Evolutionary conservation across 306 rosid species (phyloP), one percentile per base, ranked within the genome.

Genomic region (Rosa multiflora): DNA sequence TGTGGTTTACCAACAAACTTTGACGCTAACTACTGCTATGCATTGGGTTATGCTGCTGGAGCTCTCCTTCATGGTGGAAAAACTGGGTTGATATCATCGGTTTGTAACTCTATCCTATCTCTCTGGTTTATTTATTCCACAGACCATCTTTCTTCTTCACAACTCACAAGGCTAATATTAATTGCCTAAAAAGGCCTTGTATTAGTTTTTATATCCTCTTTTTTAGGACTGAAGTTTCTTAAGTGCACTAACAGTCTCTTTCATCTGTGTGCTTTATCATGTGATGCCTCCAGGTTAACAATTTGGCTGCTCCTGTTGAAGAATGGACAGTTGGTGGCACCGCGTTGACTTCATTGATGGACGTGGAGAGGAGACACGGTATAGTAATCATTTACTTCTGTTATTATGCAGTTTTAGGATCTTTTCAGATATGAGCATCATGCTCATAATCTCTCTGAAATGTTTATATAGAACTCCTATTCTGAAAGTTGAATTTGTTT

Each of bases 331-430:
- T 91, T 86, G 88, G 98, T 76, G 99, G 99, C 76, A 96, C 97
- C 15, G 94, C 98, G 75, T 91, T 96, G 79, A 93, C 96, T 74
- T 49, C 98, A 48, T 74, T 96, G 75, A 96, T 96, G 99, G 99
- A 96, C 10, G 98, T 93, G 62, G 99, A 96, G 90, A 88, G 99
- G 88, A 96, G 99, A 86, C 99, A 96, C 49, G 99, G 99, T 96
- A 86, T 43, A 23, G 55, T 55, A 42, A 74, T 72, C 43, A 63
- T 44, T 46, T 4, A 14, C 56, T 77, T 40, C 37, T 42, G 3
- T 66, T 44, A 7, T 42, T 64, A 12, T 43, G 35, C 35, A 49
- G 52, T 73, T 76, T 23, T 44, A 23, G 46, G 26, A 4, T 44
- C 46, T 44, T 44, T 8, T 15, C 10, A 37, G 23, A 66, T 66